Base-by-base conservation (phyloP, 352 stramenopile genomes). In the Globisporangium uncinulatum region DNA sequence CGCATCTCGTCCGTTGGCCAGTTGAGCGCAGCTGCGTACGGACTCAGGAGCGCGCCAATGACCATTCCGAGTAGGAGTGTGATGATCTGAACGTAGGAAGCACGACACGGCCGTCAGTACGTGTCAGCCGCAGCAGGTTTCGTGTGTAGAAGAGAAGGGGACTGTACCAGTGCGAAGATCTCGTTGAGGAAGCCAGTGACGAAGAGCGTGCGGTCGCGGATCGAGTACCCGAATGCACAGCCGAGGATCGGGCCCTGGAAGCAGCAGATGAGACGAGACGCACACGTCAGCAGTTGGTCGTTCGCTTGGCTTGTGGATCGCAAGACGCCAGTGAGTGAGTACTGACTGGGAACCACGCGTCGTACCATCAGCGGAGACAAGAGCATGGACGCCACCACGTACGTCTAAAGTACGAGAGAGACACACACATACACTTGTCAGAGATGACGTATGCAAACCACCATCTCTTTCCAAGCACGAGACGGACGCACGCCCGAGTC, bases 311-410 rank as follows among this genome's bases (percentile, higher is more conserved):
- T 37, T 37, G 32, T 37, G 32, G 32, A 9, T 32, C 51, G 13
- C 0, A 29, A 21, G 15, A 20, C 34, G 19, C 4, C 37, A n/a
- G n/a, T 1, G 1, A 11, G 15, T 20, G 42, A 19, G 19, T 21
- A 20, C 32, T 15, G 14, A 39, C 36, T 17, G 11, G 14, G 7
- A 20, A 29, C 20, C 50, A 20, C 21, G 14, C 15, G 54, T 13
- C 50, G n/a, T 59, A 93, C 84, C 85, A 95, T 95, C 46, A 95
- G 63, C 1, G 85, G 85, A 1, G 83, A 93, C 9, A 95, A 59
- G n/a, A 95, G 70, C 85, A 95, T 95, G 0, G 85, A 95, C 10
- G 85, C 85, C 15, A 95, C 85, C 37, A 93, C 79, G 59, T 89
- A 92, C 4, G 81, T 91, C 81, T 93, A 52, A 24, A 39, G 20